A percentile compares a stretch with the other conserved stretches of the same genome.
Evolutionary conservation across 805 yeast genomes (phyloP).

Genomic region (Naumovozyma dairenensis): DNA sequence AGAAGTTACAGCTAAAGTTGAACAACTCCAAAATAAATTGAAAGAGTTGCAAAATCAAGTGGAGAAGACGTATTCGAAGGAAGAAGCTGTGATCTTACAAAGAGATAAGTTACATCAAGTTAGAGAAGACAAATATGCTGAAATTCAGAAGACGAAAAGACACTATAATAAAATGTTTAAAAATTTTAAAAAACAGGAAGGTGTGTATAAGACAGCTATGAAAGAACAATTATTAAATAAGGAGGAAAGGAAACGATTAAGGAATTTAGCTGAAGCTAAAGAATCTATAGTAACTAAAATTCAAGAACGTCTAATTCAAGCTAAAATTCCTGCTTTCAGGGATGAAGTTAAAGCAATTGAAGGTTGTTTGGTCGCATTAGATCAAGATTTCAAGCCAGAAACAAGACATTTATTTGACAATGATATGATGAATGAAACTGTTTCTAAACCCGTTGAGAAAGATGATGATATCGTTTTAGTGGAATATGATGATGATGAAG

Average conservation of each 20-base stretch:
- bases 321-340: slow-evolving; percentile 71
- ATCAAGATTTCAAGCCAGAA: slow-evolving; percentile 61
- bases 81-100: slow-evolving; percentile 48
- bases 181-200: slow-evolving; percentile 54
- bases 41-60: background rate
- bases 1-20: slow-evolving; percentile 48
- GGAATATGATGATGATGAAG: slow-evolving; percentile 34
- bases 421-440: slow-evolving; percentile 5
- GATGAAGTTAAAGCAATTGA: slow-evolving; percentile 67
- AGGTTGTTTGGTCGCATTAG: slow-evolving; percentile 58
- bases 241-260: slow-evolving; percentile 40
- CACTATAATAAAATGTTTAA: slow-evolving; percentile 65
- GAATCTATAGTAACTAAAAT: slow-evolving; percentile 46
- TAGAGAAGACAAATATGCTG: slow-evolving; percentile 54
- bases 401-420: slow-evolving; percentile 24
- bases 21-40: background rate
- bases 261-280: slow-evolving; percentile 36
- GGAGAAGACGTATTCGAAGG: slow-evolving; percentile 33
- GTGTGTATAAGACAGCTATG: too few relatives aligned
- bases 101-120: slow-evolving; percentile 55
- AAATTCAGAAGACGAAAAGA: slow-evolving; percentile 53
- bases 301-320: slow-evolving; percentile 58
- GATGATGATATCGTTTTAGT: too few relatives aligned
- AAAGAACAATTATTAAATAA: slow-evolving; percentile 64
- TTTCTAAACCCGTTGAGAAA: slow-evolving; percentile 36